These are phyloP conservation scores for Aspergillus olivimuriae DNA, from an alignment of 495 filamentous ascomycete genomes.

Conservation along the genomic window DNA sequence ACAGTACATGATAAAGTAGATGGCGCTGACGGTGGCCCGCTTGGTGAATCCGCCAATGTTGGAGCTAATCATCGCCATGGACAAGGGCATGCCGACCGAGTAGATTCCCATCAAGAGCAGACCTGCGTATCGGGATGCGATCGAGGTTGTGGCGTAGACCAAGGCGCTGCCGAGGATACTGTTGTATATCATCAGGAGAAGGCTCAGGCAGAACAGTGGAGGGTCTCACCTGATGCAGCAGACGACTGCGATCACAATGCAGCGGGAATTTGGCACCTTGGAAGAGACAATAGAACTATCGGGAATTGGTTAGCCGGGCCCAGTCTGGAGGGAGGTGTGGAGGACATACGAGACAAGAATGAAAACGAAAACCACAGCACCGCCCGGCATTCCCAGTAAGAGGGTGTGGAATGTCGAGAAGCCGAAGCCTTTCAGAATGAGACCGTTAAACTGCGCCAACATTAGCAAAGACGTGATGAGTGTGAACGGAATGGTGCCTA, in stretches of 20 bases:
- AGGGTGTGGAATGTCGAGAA: constrained; percentile 26
- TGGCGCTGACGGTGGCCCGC: constrained; percentile 20
- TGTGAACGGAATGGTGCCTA: too few species aligned
- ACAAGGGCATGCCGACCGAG: constrained; percentile 17
- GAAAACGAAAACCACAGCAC: constrained; percentile 7
- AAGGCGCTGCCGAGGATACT: constrained; percentile 19
- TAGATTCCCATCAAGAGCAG: constrained; percentile 21
- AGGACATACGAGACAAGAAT: constrained; percentile 14
- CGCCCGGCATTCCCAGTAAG: constrained; percentile 24
- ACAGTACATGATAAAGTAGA: constrained; percentile 34
- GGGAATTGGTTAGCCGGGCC: background rate
- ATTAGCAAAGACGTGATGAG: too few species aligned
- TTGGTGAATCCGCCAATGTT: constrained; percentile 33
- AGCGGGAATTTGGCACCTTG: background rate
- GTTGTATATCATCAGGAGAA: background rate
- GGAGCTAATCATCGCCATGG: constrained; percentile 21
- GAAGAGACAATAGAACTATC: constrained; percentile 6
- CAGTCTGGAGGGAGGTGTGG: background rate
- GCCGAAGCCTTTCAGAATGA: constrained; percentile 31
- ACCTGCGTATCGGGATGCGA: constrained; percentile 32
- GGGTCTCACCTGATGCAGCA: background rate
- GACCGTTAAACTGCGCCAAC: constrained; percentile 21
- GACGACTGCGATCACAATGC: background rate
- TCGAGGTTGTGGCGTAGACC: constrained; percentile 24
- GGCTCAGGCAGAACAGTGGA: constrained; percentile 10